Evolutionary conservation across 2,329 filamentous ascomycete species (phyloP), one percentile per base, ranked within the genome.

Genomic region (Pseudogymnoascus sp.): DNA sequence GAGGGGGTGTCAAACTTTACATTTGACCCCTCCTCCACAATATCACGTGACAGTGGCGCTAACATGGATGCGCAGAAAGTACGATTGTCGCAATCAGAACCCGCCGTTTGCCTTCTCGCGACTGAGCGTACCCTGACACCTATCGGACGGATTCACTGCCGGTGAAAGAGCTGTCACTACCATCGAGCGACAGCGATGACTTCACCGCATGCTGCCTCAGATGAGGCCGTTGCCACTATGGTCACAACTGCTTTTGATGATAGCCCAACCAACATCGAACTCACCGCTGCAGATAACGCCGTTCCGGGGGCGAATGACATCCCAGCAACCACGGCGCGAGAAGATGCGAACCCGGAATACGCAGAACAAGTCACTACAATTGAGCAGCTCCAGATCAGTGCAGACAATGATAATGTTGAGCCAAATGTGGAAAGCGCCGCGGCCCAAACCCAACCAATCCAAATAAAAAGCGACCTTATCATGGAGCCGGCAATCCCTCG

Each of bases 101-200:
- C 42, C 59, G 53, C 23, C 53, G 12, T 63, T 37, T 40, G 36
- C 42, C 36, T 34, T 61, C 31, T 59, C 23, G 44, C 34, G 36
- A 28, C 42, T 38, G 23, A 64, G 62, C 59, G 28, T 59, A 38
- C 23, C 37, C 42, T 37, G 25, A 56, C 61, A 50, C 46, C 14
- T 64, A 46, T 56, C 50, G 44, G 38, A 65, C 21, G 59, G 61
- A 62, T 62, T 50, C 59, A 63, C 62, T 62, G 62, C 65, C 66
- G 70, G 70, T 73, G 72, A 67, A 73, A 62, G 72, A 73, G 71
- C 70, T 73, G 71, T 71, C 69, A 62, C 63, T 66, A 63, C 66
- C 36, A 60, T 34, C 66, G 65, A 67, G 68, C 64, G 69, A 69
- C 71, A 73, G 70, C 68, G 71, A 73, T 73, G 72, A 73, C 71